Evolutionary conservation across 2,329 filamentous ascomycete species (phyloP), one percentile per base, ranked within the genome.

Genomic region (Microsporum ferrugineum): DNA sequence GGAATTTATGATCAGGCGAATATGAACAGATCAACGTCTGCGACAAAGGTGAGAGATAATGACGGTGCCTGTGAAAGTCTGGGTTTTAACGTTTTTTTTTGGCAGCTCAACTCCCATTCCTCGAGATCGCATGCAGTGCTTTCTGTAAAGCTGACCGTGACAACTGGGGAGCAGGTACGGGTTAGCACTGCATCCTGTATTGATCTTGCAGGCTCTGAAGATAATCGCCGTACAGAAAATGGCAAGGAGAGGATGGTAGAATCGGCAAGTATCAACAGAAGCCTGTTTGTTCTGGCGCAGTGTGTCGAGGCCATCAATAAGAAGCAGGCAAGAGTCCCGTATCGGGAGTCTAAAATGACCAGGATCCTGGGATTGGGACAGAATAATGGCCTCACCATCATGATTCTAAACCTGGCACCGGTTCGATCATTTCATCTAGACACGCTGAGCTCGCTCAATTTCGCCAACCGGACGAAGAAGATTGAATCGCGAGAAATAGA

Each of bases 221-320:
- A 97, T 74, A 97, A 97, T 72, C 83, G 92, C 57, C 82, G 92
- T 57, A 97, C 92, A 0, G 92, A 96, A 59, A 97, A 97, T 73
- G 90, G 87, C 68, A 94, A 91, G 72, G 91, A 96, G 73, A 83
- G 92, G 31, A 79, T 97, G 71, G 84, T 96, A n/a, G 92, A 97
- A 74, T 96, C 91, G 43, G 91, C 92, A 0, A 92, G 89, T 69
- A 97, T 97, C 79, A 97, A 97, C 81, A 97, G 96, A 77, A 95
- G 89, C 65, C 80, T 97, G 5, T 97, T 97, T 69, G 91, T 96
- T 17, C 78, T 97, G 57, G 92, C 90, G 49, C 91, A 96, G 72
- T 97, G 92, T 68, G 92, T 97, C 59, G 92, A 97, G 71, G 92
- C 92, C 61, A 97, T 97, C 71, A 88, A 88, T 69, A 84, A 84